A percentile compares a stretch with the other conserved stretches of the same genome.
These are phyloP conservation scores for Neurospora sp. DNA, from an alignment of 495 filamentous ascomycete genomes.

Conservation along the genomic window DNA sequence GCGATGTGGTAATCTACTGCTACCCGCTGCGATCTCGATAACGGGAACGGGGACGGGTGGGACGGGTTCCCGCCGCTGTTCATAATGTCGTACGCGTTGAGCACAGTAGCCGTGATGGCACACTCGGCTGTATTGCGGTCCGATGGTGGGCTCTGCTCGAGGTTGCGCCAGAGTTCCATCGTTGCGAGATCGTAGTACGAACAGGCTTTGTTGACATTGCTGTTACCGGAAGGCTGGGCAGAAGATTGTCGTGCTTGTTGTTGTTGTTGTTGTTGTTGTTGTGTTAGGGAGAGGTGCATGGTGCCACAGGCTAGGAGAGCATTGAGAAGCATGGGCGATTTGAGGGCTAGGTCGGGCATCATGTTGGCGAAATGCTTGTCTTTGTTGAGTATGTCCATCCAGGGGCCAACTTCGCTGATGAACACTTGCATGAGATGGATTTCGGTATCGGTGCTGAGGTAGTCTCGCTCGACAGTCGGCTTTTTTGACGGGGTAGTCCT, in stretches of 20 bases:
- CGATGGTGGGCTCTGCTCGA: constrained; percentile 50
- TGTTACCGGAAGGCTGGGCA: neutral
- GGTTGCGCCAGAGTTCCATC: constrained; percentile 54
- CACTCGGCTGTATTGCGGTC: constrained; percentile 77
- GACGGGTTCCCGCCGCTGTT: constrained; percentile 26
- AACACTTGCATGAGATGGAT: constrained; percentile 82
- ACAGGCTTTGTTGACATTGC: constrained; percentile 24
- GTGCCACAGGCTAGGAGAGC: constrained; percentile 86
- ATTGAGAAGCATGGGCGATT: constrained; percentile 84
- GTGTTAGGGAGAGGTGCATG: constrained; percentile 62
- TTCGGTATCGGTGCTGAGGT: constrained; percentile 63
- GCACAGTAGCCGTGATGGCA: constrained; percentile 77
- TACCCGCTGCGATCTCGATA: neutral
- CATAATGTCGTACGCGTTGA: constrained; percentile 89
- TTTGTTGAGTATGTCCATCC: constrained; percentile 89
- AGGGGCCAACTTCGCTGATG: constrained; percentile 79
- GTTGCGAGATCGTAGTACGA: constrained; percentile 71
- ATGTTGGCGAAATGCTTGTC: constrained; percentile 82
- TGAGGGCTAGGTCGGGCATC: constrained; percentile 69
- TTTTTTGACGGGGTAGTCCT: neutral
- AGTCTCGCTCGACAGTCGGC: constrained; percentile 31
- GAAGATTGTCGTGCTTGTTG: neutral
- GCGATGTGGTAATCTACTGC: constrained; percentile 59
- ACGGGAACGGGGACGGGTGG: neutral
- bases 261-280: constrained; percentile 61